These are phyloP conservation scores for Neoarthrinium moseri DNA, from an alignment of 2,329 filamentous ascomycete species.

Conservation along the genomic window DNA sequence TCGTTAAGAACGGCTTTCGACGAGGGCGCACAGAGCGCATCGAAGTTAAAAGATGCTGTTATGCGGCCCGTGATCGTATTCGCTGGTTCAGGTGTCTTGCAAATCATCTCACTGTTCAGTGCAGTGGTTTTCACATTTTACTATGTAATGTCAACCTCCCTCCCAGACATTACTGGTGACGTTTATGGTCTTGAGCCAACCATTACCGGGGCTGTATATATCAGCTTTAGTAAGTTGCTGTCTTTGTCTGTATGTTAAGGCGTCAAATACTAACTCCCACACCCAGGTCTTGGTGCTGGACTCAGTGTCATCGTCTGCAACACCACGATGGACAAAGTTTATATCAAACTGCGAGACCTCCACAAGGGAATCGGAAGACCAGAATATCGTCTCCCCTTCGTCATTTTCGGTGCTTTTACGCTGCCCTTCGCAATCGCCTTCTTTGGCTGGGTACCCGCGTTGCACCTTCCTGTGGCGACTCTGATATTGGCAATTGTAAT, in stretches of 20 bases:
- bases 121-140: slow-evolving; percentile 50
- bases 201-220: slow-evolving; percentile 50
- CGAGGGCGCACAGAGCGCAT: slow-evolving; percentile 19
- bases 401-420: slow-evolving; percentile 42
- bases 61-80: slow-evolving; percentile 46
- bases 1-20: slow-evolving; percentile 31
- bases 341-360: slow-evolving; percentile 42
- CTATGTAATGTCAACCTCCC: slow-evolving; percentile 53
- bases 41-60: slow-evolving; percentile 38
- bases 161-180: slow-evolving; percentile 48
- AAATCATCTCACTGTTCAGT: slow-evolving; percentile 44
- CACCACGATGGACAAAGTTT: slow-evolving; percentile 49
- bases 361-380: slow-evolving; percentile 42
- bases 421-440: slow-evolving; percentile 43
- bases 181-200: slow-evolving; percentile 50
- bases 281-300: slow-evolving; percentile 45
- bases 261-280: slow-evolving; percentile 14
- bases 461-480: slow-evolving; percentile 37
- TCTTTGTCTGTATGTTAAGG: background rate
- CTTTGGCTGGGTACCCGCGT: slow-evolving; percentile 52
- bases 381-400: slow-evolving; percentile 54
- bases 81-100: slow-evolving; percentile 51
- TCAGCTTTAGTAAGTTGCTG: slow-evolving; percentile 49
- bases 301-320: slow-evolving; percentile 50
- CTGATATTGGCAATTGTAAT: slow-evolving; percentile 43